These are phyloP conservation scores for Lipomyces yamanashiensis DNA, from an alignment of 805 yeast species.

Conservation along the genomic window DNA sequence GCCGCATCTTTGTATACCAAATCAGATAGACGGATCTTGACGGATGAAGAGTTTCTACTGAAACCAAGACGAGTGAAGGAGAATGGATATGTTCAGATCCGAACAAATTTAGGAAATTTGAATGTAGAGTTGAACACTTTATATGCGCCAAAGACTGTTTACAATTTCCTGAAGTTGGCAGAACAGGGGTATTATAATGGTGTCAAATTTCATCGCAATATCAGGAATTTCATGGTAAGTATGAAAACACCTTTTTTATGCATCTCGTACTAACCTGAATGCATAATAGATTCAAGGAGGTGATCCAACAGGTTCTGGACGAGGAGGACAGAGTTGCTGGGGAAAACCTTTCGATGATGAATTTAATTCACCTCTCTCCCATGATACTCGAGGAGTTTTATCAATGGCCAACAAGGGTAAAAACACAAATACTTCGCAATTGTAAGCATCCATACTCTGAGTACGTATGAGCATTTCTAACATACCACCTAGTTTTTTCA, in stretches of 20 bases:
- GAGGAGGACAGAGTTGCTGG: slow-evolving; percentile 42
- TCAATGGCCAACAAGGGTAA: slow-evolving; percentile 95
- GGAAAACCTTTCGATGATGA: slow-evolving; percentile 45
- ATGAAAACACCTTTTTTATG: not conserved
- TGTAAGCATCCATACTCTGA: slow-evolving; percentile 41
- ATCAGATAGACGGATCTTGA: slow-evolving; percentile 36
- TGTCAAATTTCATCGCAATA: slow-evolving; percentile 43
- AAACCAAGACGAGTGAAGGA: slow-evolving; percentile 40
- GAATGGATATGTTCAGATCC: slow-evolving; percentile 41
- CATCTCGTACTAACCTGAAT: not conserved
- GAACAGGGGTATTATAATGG: slow-evolving; percentile 46
- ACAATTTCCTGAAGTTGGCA: slow-evolving; percentile 56
- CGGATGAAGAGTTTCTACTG: slow-evolving; percentile 41
- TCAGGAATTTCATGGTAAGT: slow-evolving; percentile 42
- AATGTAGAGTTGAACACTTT: slow-evolving; percentile 70
- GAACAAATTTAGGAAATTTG: slow-evolving; percentile 46
- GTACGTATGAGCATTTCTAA: not conserved
- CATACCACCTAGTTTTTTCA: slow-evolving; percentile 57
- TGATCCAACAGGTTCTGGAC: slow-evolving; percentile 47
- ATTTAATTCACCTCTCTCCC: slow-evolving; percentile 67
- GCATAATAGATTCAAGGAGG: slow-evolving; percentile 43
- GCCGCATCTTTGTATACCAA: slow-evolving; percentile 41
- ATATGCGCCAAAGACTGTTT: slow-evolving; percentile 59
- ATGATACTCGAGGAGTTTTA: slow-evolving; percentile 77
- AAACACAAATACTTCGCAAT: slow-evolving; percentile 90